Conservation (phyloP, 768 basidiomycete species). For the Rhizopogon roseolus region DNA sequence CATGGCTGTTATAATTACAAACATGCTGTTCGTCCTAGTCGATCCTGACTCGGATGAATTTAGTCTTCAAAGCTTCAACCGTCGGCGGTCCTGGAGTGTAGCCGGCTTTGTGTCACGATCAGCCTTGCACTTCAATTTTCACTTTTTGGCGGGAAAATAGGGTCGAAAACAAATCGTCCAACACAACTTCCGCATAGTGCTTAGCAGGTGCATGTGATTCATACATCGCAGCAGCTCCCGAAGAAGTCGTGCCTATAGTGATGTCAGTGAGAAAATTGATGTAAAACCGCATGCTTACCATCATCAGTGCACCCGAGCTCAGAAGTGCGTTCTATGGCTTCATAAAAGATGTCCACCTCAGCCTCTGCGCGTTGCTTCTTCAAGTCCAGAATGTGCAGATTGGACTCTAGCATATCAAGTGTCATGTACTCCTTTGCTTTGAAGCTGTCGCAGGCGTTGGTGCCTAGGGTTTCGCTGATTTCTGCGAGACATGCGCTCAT, state of each 20-base stretch:
- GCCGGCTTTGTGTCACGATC: too few relatives aligned
- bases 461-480: not conserved
- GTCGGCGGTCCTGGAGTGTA: too few relatives aligned
- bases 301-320: not conserved
- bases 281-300: not conserved
- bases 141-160: too few relatives aligned
- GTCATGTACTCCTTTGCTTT: not conserved
- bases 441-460: not conserved
- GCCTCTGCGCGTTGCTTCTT: not conserved
- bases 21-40: too few relatives aligned
- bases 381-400: not conserved
- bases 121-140: too few relatives aligned
- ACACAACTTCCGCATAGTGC: not conserved
- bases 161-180: too few relatives aligned
- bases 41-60: too few relatives aligned
- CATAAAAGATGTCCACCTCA: not conserved
- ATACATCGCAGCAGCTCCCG: not conserved
- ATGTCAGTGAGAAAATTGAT: not conserved
- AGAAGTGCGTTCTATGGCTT: not conserved
- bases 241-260: not conserved
- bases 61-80: too few relatives aligned
- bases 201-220: not conserved
- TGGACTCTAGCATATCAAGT: not conserved
- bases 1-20: too few relatives aligned
- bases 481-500: not conserved